Evolutionary conservation across 1,284 basidiomycete genomes (phyloP).

Genomic region (Melampsora americana): DNA sequence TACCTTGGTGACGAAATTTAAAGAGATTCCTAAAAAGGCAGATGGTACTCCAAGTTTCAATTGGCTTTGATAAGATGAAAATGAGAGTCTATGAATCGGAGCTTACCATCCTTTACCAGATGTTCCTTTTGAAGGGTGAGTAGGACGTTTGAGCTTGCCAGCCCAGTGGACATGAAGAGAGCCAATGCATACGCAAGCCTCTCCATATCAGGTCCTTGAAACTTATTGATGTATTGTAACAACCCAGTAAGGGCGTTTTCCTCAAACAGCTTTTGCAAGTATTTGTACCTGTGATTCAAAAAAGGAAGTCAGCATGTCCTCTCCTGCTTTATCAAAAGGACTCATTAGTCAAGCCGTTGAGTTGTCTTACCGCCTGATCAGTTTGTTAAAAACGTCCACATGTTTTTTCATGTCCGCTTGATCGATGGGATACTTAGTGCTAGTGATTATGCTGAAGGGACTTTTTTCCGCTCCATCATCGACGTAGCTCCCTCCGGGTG

Average conservation of each 20-base stretch:
- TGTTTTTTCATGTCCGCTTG: constrained; percentile 77
- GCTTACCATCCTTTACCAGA: constrained; percentile 72
- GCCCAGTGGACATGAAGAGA: constrained; percentile 74
- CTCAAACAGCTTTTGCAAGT: constrained; percentile 93
- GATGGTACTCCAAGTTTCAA: background rate
- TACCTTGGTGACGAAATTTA: constrained; percentile 72
- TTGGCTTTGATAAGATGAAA: background rate
- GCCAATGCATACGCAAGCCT: constrained; percentile 79
- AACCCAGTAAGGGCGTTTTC: constrained; percentile 75
- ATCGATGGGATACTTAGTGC: constrained; percentile 71
- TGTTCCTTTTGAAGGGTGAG: constrained; percentile 85
- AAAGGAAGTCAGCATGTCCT: background rate
- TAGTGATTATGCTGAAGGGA: constrained; percentile 73
- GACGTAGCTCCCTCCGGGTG: constrained; percentile 86
- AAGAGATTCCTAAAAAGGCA: constrained; percentile 61
- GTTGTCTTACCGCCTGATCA: constrained; percentile 73
- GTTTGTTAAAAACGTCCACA: constrained; percentile 86
- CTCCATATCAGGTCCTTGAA: constrained; percentile 58
- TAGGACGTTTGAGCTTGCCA: constrained; percentile 72
- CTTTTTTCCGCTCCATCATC: constrained; percentile 77
- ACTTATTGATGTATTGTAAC: constrained; percentile 60
- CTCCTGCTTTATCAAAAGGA: constrained; percentile 9
- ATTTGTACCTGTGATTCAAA: constrained; percentile 74
- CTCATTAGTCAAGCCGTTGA: constrained; percentile 20
- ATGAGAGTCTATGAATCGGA: constrained; percentile 18